A percentile compares a stretch with the other conserved stretches of the same genome.
phyloP scores from a whole-genome alignment of 1,139 yeast genomes.

The Diutina siamensis region DNA sequence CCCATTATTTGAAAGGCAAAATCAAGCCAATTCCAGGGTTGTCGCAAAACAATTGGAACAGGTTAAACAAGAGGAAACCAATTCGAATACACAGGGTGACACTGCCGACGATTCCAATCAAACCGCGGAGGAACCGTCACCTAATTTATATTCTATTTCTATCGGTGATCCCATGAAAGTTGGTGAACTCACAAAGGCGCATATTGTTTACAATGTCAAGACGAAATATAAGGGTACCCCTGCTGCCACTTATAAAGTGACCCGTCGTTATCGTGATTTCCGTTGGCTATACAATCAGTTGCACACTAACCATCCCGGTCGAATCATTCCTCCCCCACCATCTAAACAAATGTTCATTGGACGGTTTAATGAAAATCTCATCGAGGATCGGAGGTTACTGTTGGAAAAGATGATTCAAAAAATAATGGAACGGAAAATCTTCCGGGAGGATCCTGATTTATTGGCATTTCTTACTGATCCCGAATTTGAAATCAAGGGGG shows the following conservation, averaged over 20 bases:
- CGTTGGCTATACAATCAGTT: slow-evolving; percentile 84
- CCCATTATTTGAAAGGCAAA: neutral
- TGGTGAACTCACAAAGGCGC: slow-evolving; percentile 82
- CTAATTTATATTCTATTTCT: slow-evolving; percentile 39
- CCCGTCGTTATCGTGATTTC: slow-evolving; percentile 75
- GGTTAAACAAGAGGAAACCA: neutral
- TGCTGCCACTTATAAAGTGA: slow-evolving; percentile 31
- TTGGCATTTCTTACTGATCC: neutral
- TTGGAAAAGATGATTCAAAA: slow-evolving; percentile 77
- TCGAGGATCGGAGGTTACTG: slow-evolving; percentile 78
- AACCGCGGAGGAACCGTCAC: slow-evolving; percentile 9
- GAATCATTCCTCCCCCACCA: slow-evolving; percentile 94
- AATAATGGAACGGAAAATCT: slow-evolving; percentile 17
- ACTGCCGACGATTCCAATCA: too few species aligned
- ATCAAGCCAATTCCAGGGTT: neutral
- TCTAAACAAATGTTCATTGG: slow-evolving; percentile 84
- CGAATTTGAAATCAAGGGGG: neutral
- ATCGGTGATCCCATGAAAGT: slow-evolving; percentile 91
- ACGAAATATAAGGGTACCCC: slow-evolving; percentile 33
- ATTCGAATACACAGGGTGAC: neutral
- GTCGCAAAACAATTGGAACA: neutral
- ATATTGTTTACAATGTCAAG: slow-evolving; percentile 74
- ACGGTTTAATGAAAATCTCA: slow-evolving; percentile 74
- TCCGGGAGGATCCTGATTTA: slow-evolving; percentile 2
- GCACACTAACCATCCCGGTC: slow-evolving; percentile 79